Evolutionary conservation across 352 stramenopile species (phyloP).

Genomic region (Plasmopara muralis): DNA sequence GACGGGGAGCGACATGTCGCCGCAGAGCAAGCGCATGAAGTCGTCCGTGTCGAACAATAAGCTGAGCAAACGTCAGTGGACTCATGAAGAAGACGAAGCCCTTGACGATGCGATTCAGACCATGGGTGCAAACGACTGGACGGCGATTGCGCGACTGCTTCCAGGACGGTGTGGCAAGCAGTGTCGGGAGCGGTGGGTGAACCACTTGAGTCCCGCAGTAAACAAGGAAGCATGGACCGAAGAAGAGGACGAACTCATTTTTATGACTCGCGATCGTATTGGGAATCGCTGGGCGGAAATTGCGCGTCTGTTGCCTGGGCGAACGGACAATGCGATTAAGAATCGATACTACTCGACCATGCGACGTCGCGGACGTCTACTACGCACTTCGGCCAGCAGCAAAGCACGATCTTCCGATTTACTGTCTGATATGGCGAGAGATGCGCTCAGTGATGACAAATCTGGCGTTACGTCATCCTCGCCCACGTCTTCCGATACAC

Average conservation of each 20-base stretch:
- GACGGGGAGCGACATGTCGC: conserved; percentile 35
- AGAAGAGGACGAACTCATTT: conserved; percentile 89
- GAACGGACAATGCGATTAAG: conserved; percentile 97
- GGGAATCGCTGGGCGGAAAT: conserved; percentile 98
- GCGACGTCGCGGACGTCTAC: conserved; percentile 51
- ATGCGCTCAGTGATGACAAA: conserved; percentile 14
- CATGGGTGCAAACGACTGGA: conserved; percentile 83
- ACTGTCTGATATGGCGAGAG: conserved; percentile 14
- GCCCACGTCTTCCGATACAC: conserved; percentile 17
- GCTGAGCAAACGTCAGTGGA: conserved; percentile 65
- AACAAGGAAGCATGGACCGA: conserved; percentile 92
- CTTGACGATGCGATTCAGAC: conserved; percentile 48
- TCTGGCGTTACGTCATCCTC: conserved; percentile 9
- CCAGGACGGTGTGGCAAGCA: conserved; percentile 94
- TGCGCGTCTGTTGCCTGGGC: conserved; percentile 89
- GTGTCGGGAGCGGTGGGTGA: conserved; percentile 95
- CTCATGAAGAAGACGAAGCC: conserved; percentile 47
- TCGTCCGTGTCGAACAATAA: conserved; percentile 28
- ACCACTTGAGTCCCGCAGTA: conserved; percentile 93
- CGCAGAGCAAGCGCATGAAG: conserved; percentile 57
- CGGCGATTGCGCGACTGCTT: conserved; percentile 88
- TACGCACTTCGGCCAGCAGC: conserved; percentile 21
- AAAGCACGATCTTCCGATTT: conserved; percentile 14
- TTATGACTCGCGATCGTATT: conserved; percentile 62
- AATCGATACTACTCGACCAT: conserved; percentile 90